These are phyloP conservation scores for Eutrema salsugineum DNA, from an alignment of 441 rosid species.

Conservation along the genomic window DNA sequence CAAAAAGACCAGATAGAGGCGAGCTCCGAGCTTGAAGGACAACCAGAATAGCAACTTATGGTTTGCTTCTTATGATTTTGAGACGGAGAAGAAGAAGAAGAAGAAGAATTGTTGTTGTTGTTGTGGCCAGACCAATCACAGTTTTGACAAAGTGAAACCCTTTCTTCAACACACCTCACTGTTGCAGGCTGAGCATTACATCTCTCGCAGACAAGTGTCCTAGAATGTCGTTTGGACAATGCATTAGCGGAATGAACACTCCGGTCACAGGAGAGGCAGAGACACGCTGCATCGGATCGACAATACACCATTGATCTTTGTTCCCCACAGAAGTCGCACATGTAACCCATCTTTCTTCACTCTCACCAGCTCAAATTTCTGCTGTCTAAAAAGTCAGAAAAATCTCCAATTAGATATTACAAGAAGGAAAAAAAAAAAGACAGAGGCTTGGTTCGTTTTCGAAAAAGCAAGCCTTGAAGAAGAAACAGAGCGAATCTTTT, in stretches of 20 bases:
- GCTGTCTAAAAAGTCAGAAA: background rate
- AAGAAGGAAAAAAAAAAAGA: background rate
- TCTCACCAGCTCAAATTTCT: constrained; percentile 17
- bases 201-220: constrained; percentile 86
- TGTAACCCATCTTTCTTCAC: constrained; percentile 62
- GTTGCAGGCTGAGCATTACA: constrained; percentile 84
- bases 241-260: constrained; percentile 96
- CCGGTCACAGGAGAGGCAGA: constrained; percentile 93
- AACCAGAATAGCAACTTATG: constrained; percentile 77
- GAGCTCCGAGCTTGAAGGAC: constrained; percentile 90
- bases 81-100: constrained; percentile 31
- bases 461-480: background rate
- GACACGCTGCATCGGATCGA: constrained; percentile 88
- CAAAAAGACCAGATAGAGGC: constrained; percentile 87
- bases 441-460: constrained; percentile 19
- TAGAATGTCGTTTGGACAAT: constrained; percentile 83
- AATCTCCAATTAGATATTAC: background rate
- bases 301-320: constrained; percentile 93
- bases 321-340: constrained; percentile 93
- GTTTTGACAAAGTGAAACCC: constrained; percentile 85
- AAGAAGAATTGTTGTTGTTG: constrained; percentile 2
- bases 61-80: constrained; percentile 70
- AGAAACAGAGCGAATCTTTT: background rate
- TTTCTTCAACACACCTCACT: constrained; percentile 78
- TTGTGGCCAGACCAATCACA: constrained; percentile 94